Base-by-base conservation (phyloP, 305 asterid genomes). In the Solanum aculeatissimum region DNA sequence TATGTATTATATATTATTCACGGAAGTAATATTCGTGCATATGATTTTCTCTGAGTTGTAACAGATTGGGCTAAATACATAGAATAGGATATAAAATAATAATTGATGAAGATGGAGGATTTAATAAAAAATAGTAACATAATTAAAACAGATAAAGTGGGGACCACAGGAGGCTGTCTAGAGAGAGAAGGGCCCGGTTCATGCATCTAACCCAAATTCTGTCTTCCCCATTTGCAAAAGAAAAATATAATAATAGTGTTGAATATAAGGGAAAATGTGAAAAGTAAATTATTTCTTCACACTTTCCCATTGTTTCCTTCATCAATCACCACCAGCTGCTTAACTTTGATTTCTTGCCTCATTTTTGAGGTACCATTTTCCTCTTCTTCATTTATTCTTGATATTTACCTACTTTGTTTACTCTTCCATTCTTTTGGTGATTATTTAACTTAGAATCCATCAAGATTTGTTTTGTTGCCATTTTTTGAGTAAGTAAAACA, bases 381-480 rank as follows among this genome's bases (percentile, higher is more conserved):
- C 25, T 53, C 42, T 49, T 77, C 6, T 74, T 74, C 25, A 47
- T 74, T 35, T 9, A 35, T 68, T 74, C 58, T 45, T 72, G 80
- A 72, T 47, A 74, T 47, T 45, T 38, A 38, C 10, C 38, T 69
- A 35, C 3, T 68, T 4, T 14, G 11, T 43, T 32, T 18, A 16
- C 47, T 72, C 35, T 47, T 45, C 40, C 42, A 74, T 78, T 23
- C 7, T 23, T 21, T 13, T 38, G 3, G 42, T 83, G 10, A 27
- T 47, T 55, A 5, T 71, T 77, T 58, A 74, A 75, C 66, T 29
- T 83, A 81, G 58, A 62, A 84, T 83, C 7, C 58, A 85, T 87
- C 84, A 86, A 86, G 84, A 85, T 83, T 86, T 74, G 40, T 45
- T 75, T 71, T 85, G 51, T 66, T 49, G 38, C 18, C 35, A 45